phyloP scores from a whole-genome alignment of 2,329 filamentous ascomycete genomes.

The Colletotrichum endophyticum region DNA sequence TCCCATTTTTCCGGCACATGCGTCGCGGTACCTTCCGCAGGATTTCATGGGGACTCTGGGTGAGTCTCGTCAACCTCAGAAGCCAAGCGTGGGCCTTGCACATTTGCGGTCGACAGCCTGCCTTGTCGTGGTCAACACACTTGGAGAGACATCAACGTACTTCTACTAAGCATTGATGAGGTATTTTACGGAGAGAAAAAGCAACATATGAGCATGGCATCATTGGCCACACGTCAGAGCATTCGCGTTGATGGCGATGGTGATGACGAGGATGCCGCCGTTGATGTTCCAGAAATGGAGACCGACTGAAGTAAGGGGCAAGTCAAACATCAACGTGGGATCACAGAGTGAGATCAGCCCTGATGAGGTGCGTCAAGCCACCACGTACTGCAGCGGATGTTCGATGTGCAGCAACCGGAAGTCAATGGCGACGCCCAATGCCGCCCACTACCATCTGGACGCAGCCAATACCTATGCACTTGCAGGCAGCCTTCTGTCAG shows the following conservation, averaged over 20 bases:
- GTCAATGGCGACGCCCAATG: neutral
- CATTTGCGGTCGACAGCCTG: neutral
- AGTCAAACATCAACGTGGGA: neutral
- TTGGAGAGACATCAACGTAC: neutral
- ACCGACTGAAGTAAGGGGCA: slow-evolving; percentile 3
- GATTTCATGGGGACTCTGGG: neutral
- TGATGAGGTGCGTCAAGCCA: neutral
- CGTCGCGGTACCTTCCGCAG: neutral
- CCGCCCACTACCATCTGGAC: neutral
- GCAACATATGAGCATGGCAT: neutral
- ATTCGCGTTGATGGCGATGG: neutral
- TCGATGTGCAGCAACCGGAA: neutral
- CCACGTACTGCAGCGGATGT: neutral
- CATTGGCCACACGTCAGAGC: neutral
- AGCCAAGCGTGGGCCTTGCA: neutral
- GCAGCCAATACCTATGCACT: neutral
- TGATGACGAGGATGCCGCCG: neutral
- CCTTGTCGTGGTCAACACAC: neutral
- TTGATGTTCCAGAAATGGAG: neutral
- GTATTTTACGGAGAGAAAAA: neutral
- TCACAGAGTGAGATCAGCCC: neutral
- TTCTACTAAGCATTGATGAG: neutral
- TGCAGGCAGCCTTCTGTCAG: neutral
- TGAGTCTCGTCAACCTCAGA: neutral
- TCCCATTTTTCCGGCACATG: neutral